A percentile compares a stretch with the other conserved stretches of the same genome.
These are phyloP conservation scores for Fusarium musae DNA, from an alignment of 2,329 filamentous ascomycete species.

Conservation along the genomic window DNA sequence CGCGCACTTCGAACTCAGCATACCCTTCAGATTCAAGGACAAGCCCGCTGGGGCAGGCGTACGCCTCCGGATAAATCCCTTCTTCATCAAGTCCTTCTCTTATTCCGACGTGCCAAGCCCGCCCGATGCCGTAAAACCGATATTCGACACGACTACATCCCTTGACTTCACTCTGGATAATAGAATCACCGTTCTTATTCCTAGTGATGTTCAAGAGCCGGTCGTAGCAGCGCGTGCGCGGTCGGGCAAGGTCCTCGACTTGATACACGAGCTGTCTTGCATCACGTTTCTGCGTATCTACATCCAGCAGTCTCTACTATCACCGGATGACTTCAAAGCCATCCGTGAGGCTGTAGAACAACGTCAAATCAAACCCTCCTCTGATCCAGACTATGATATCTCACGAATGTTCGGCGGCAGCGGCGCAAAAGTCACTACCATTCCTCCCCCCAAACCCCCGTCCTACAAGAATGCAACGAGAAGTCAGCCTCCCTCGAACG, in stretches of 20 bases:
- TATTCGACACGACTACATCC: background rate
- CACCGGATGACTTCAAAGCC: background rate
- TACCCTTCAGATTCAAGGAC: slow-evolving; percentile 14
- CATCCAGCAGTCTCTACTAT: background rate
- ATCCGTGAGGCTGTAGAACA: background rate
- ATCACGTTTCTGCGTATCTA: background rate
- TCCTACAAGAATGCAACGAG: slow-evolving; percentile 4
- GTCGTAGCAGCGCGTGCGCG: slow-evolving; percentile 1
- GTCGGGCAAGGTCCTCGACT: slow-evolving; percentile 12
- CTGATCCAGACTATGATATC: background rate
- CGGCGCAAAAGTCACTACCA: background rate
- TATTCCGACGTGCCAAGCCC: background rate
- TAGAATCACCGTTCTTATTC: slow-evolving; percentile 4
- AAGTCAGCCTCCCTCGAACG: background rate
- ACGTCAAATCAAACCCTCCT: slow-evolving; percentile 1
- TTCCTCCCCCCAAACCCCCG: background rate
- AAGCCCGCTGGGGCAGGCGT: slow-evolving; percentile 4
- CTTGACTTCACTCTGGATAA: slow-evolving; percentile 2
- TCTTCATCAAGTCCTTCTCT: slow-evolving; percentile 10
- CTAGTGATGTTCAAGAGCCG: slow-evolving; percentile 4
- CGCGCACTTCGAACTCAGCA: slow-evolving; percentile 5
- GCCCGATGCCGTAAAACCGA: background rate
- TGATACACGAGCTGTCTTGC: background rate
- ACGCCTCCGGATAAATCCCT: background rate
- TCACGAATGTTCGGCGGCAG: slow-evolving; percentile 4